Evolutionary conservation across 2,329 filamentous ascomycete genomes (phyloP).

Genomic region (Hirsutella minnesotensis): DNA sequence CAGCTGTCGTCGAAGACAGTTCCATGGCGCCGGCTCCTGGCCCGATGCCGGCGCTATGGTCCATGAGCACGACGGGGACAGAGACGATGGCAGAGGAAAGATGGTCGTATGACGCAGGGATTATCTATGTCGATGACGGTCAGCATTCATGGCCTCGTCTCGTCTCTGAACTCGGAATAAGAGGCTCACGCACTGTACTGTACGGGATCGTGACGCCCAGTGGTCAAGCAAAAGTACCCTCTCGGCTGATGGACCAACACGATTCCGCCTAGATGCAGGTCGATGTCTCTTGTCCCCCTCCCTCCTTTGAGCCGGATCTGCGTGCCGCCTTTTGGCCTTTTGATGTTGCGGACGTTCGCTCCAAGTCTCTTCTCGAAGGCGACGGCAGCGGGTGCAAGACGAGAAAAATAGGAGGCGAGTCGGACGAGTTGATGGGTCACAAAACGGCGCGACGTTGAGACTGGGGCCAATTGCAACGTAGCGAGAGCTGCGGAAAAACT

Average conservation of each 20-base stretch:
- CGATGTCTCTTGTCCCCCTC: not conserved
- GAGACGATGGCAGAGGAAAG: not conserved
- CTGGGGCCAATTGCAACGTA: constrained; percentile 1
- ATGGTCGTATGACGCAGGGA: not conserved
- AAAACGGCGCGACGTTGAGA: not conserved
- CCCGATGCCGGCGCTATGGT: not conserved
- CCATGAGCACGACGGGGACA: constrained; percentile 1
- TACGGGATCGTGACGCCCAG: not conserved
- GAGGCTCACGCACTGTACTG: not conserved
- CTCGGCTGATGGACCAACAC: too few species aligned
- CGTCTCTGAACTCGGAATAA: too few species aligned
- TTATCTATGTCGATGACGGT: too few species aligned
- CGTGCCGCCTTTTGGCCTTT: too few species aligned
- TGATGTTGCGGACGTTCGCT: too few species aligned
- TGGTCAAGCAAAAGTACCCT: too few species aligned
- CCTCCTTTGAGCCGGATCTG: too few species aligned
- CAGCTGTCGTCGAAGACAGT: not conserved
- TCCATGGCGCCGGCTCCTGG: not conserved
- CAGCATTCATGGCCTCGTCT: too few species aligned
- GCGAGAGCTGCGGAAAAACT: not conserved
- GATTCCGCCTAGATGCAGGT: too few species aligned
- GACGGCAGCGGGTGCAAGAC: not conserved
- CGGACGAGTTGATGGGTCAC: not conserved
- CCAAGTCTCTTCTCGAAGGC: too few species aligned
- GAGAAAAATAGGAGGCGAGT: not conserved